phyloP scores from a whole-genome alignment of 2,329 filamentous ascomycete genomes.

The Pezizomycotina sp. region DNA sequence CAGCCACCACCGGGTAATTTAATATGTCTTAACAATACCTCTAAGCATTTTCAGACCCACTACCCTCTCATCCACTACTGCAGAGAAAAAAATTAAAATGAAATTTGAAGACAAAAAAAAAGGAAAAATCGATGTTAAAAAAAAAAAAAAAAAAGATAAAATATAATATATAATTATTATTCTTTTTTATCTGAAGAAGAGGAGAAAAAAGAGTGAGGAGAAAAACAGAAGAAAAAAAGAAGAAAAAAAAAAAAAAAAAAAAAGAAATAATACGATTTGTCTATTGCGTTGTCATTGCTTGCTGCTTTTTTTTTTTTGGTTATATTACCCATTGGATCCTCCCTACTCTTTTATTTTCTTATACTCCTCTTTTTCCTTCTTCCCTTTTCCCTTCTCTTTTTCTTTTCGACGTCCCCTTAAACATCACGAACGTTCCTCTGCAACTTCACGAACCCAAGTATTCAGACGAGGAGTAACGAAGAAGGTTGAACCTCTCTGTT shows the following conservation, averaged over 20 bases:
- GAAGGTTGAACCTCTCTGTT: too few species aligned
- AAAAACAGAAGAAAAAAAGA: conserved; percentile 2
- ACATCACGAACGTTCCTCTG: conserved; percentile 3
- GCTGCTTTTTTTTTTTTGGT: conserved; percentile 1
- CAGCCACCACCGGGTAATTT: too few species aligned
- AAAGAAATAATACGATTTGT: conserved; percentile 1
- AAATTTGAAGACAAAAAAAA: too few species aligned
- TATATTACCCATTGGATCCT: not conserved
- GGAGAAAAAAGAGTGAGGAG: not conserved
- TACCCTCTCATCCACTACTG: too few species aligned
- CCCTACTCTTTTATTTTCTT: conserved; percentile 1
- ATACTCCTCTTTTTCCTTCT: conserved; percentile 2
- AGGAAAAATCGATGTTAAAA: too few species aligned
- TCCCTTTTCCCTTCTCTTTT: not conserved
- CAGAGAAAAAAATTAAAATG: too few species aligned
- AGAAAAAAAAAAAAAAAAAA: conserved; percentile 3
- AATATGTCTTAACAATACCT: too few species aligned
- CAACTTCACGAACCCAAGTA: too few species aligned
- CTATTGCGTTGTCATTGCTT: not conserved
- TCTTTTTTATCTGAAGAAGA: conserved; percentile 3
- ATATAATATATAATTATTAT: too few species aligned
- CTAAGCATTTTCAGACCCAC: too few species aligned
- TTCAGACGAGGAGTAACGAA: too few species aligned
- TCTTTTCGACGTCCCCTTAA: conserved; percentile 1
- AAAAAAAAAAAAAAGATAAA: too few species aligned